Evolutionary conservation across 305 asterid genomes (phyloP).

Genomic region (Rubia balearica): DNA sequence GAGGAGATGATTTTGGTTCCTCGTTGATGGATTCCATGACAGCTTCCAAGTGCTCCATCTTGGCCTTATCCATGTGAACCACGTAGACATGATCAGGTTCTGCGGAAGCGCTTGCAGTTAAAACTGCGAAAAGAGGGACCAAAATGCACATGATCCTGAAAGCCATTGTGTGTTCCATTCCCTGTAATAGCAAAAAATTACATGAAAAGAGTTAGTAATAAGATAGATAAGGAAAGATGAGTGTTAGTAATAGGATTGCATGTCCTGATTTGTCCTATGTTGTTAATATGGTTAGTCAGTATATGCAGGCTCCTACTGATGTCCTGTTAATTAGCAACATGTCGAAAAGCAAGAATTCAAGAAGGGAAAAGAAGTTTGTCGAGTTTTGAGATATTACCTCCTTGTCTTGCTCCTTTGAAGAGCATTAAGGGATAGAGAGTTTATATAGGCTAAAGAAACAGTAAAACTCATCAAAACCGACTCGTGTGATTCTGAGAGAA

Average conservation of each 20-base stretch:
- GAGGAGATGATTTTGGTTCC: constrained; percentile 27
- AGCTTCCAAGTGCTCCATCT: constrained; percentile 34
- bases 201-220: background rate
- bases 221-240: no score
- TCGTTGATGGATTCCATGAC: constrained; percentile 38
- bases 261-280: no score
- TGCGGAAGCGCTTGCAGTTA: constrained; percentile 24
- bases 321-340: no score
- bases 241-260: no score
- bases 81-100: constrained; percentile 39
- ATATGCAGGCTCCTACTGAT: no score
- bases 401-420: constrained; percentile 5
- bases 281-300: no score
- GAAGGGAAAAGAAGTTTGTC: no score
- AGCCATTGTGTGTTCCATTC: constrained; percentile 21
- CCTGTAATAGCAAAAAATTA: background rate
- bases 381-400: constrained; percentile 3
- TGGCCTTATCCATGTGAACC: constrained; percentile 54
- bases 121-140: constrained; percentile 22
- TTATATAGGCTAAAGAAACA: constrained; percentile 12
- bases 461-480: background rate
- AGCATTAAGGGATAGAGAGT: background rate
- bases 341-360: background rate
- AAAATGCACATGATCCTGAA: constrained; percentile 22
- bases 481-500: background rate